A percentile compares a stretch with the other conserved stretches of the same genome.
These are phyloP conservation scores for Macrolepiota albuminosa DNA, from an alignment of 768 basidiomycete genomes.

Conservation along the genomic window DNA sequence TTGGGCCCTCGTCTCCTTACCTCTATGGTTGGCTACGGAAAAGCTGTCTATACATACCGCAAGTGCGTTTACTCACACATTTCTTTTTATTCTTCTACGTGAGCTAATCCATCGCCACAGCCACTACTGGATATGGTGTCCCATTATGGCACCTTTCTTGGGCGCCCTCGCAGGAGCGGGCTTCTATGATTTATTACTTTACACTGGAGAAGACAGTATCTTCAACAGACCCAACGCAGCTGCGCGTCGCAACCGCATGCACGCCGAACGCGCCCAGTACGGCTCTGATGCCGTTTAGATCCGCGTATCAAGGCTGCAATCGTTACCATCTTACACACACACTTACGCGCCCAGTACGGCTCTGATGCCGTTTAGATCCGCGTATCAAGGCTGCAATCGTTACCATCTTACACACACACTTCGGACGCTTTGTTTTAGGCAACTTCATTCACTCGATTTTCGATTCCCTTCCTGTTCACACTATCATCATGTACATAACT, in stretches of 20 bases:
- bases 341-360: constrained; percentile 9
- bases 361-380: constrained; percentile 6
- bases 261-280: constrained; percentile 7
- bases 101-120: constrained; percentile 20
- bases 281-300: constrained; percentile 12
- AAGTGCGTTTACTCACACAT: constrained; percentile 24
- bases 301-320: neutral
- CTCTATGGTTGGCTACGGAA: constrained; percentile 65
- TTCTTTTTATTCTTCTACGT: neutral
- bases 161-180: constrained; percentile 51
- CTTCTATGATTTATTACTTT: constrained; percentile 56
- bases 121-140: constrained; percentile 76
- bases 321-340: neutral
- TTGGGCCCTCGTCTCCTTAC: constrained; percentile 61
- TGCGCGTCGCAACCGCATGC: constrained; percentile 9
- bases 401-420: neutral
- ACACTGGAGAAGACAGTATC: constrained; percentile 49
- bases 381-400: neutral
- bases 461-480: neutral
- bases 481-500: neutral
- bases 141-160: constrained; percentile 50
- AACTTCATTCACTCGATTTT: neutral
- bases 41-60: constrained; percentile 32
- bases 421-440: neutral
- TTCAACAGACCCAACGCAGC: constrained; percentile 37